Evolutionary conservation across 2,329 filamentous ascomycete genomes (phyloP), one percentile per base, ranked within the genome.

Genomic region (Cladosporium sp.): DNA sequence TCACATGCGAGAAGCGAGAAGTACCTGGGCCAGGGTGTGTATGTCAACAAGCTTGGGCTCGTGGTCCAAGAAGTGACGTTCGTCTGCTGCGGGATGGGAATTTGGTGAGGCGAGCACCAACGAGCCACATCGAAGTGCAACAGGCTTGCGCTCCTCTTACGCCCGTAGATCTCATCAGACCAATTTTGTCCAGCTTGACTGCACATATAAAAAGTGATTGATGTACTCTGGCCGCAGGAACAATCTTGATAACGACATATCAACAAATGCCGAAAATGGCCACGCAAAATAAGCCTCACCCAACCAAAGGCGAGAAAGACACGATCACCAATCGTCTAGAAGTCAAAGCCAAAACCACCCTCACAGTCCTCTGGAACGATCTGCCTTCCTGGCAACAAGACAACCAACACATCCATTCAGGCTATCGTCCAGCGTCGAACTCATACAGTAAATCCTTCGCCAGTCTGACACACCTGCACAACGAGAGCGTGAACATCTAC

Each of bases 401-500:
- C 72, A 90, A 90, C 66, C 84, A 86, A 62, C 88, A 84, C 75
- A 89, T 90, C 59, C 78, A 78, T 58, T 81, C 81, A 25, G 84
- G 85, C 61, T 90, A 90, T 73, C 82, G 87, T 0, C 82, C 83
- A 1, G 78, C 79, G 20, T 86, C 85, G 1, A 80, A 80, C 58
- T 88, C 86, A 0, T 88, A 85, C 72, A 60, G 69, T 14, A 79
- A 76, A 58, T 88, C 84, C 19, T 78, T 84, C 59, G 74, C 79
- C 39, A 85, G 81, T 37, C 75, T 89, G 15, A 72, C 77, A 55
- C 85, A 88, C 71, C 67, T 89, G 14, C 86, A 90, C 74, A 89
- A 87, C 70, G 84, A 87, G 69, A 82, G 83, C 5, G 82, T 90
- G 50, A 90, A 90, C 71, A 89, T 90, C 67, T 89, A 87, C 72